These are phyloP conservation scores for Musa balbisiana DNA, from an alignment of 202 grass and related monocot genomes.

Conservation along the genomic window DNA sequence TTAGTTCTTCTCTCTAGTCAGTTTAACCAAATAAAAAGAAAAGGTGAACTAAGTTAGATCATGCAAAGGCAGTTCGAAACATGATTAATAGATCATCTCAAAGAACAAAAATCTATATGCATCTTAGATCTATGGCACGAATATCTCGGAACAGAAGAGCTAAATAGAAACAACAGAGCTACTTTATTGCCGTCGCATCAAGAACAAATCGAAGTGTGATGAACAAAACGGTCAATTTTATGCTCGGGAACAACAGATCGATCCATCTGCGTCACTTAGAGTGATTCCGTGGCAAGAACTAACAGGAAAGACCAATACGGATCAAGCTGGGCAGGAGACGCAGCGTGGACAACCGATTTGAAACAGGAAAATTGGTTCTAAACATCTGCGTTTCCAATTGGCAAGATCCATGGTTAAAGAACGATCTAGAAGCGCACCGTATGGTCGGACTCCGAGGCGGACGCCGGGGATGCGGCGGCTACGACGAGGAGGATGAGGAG, in stretches of 20 bases:
- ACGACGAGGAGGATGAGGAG: slow-evolving; percentile 26
- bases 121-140: background rate
- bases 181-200: background rate
- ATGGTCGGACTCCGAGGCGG: slow-evolving; percentile 84
- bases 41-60: too few species aligned
- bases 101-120: background rate
- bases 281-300: background rate
- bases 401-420: background rate
- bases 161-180: background rate
- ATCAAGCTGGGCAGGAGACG: background rate
- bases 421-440: slow-evolving; percentile 39
- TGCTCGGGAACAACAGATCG: background rate
- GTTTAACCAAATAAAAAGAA: too few species aligned
- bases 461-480: slow-evolving; percentile 27
- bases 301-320: background rate
- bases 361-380: background rate
- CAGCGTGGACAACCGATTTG: background rate
- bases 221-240: background rate
- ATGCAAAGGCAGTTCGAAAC: background rate
- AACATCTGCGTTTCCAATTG: background rate
- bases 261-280: background rate
- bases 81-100: background rate
- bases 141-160: background rate
- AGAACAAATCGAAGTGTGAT: background rate
- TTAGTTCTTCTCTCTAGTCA: too few species aligned